Base-by-base conservation (phyloP, 2,329 filamentous ascomycete species). In the Neofusicoccum umdonicola region DNA sequence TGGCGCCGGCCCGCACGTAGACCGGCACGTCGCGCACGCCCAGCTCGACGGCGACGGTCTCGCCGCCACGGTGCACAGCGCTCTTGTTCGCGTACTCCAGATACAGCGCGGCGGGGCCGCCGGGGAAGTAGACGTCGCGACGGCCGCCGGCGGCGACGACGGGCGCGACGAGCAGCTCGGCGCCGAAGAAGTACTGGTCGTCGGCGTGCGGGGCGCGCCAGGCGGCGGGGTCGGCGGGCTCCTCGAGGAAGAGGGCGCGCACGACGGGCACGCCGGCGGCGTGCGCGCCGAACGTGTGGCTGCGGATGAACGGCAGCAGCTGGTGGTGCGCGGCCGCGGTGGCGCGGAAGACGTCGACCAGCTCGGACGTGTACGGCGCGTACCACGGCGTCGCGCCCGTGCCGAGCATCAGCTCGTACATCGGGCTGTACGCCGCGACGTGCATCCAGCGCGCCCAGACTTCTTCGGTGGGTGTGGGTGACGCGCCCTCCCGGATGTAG, bases 401-500 rank as follows among this genome's bases (percentile, higher is more conserved):
- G 3, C 73, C 74, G 13, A 77, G 66, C 73, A 76, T 75, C 50
- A 77, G 68, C 66, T 76, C 74, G 65, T 76, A 77, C 37, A 74
- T 71, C 8, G 75, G 74, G n/a, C 68, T 69, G 62, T 74, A 77
- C 3, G 74, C 68, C n/a, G 70, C 71, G 65, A 80, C 77, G 71
- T 76, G 74, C 77, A 80, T 80, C 77, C 75, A 77, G 13, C 74
- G 62, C 13, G 74, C 74, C 74, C 74, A 76, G 8, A 76, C 66
- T 63, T 77, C 75, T 35, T 74, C 73, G 2, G 66, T 70, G 3
- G 74, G 73, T 9, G 66, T 67, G 12, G 66, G 65, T 4, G 13
- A 4, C 0, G 68, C 67, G 6, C 22, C 31, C 27, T 69, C 68
- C 19, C 74, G 68, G 0, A 72, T 65, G 67, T 77, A 77, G 2